Evolutionary conservation across 1,284 basidiomycete species (phyloP), one percentile per base, ranked within the genome.

Genomic region (Ustilago nuda): DNA sequence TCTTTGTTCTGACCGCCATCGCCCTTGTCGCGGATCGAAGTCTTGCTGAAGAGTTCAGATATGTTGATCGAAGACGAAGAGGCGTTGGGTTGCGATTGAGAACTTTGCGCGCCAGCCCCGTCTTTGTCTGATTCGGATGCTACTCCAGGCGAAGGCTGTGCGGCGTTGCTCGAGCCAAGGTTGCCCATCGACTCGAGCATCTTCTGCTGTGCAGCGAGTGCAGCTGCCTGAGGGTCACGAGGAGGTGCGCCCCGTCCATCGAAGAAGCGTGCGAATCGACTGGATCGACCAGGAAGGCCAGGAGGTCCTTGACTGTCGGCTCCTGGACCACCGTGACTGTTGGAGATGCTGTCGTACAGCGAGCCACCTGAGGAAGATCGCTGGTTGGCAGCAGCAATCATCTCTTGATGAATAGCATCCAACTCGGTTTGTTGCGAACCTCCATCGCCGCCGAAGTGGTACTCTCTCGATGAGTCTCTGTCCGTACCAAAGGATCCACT

Each of bases 181-280:
- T 55, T 61, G 54, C 68, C 65, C 59, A 72, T 79, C 13, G 79
- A 61, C 8, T 72, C 73, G 53, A 75, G 61, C 65, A 69, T 70
- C 66, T 70, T 73, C 39, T 78, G 72, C 66, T 82, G 78, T 19
- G 81, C 76, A 35, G 81, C 80, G 5, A 82, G 72, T 19, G 81
- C 80, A 39, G 75, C 73, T 15, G 80, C 81, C 46, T 81, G 79
- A 7, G 77, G 73, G 43, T 81, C 79, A 19, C 75, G 74, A 37
- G 68, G 73, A 36, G 73, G 62, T 15, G 48, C 76, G 19, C 60
- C 72, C 41, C 67, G 56, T 30, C 72, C 73, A 37, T 80, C 80
- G 54, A 85, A 85, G 77, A 85, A 85, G 27, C 81, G 76, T 3
- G 84, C 84, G 48, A 85, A 85, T 51, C 84, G 84, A 59, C 82